Conservation (phyloP, 2,329 filamentous ascomycete genomes). For the Fusarium sublunatum region DNA sequence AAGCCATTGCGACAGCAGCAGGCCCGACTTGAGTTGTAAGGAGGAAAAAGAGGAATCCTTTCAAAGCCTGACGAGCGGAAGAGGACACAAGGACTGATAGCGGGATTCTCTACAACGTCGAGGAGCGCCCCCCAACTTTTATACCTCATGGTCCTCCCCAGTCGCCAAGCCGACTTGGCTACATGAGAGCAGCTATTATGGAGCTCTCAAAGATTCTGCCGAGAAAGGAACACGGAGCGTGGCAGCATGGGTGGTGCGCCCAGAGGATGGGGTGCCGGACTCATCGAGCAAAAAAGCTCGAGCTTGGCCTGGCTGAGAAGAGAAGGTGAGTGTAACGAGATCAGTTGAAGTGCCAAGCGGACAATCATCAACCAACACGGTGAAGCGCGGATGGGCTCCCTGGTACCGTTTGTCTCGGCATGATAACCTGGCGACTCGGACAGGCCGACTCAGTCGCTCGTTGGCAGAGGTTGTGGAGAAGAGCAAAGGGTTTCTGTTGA, state of each 20-base stretch:
- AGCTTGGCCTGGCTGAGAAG: constrained; percentile 36
- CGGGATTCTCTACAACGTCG: background rate
- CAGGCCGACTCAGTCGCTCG: constrained; percentile 25
- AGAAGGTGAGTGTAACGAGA: constrained; percentile 38
- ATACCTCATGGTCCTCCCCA: constrained; percentile 24
- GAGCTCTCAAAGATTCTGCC: constrained; percentile 17
- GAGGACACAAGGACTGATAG: constrained; percentile 9
- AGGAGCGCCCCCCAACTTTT: constrained; percentile 23
- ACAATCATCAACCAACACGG: constrained; percentile 26
- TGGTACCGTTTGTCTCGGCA: constrained; percentile 12
- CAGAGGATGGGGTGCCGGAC: constrained; percentile 27
- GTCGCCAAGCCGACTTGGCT: constrained; percentile 33
- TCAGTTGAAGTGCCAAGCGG: constrained; percentile 35
- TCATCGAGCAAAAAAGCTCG: constrained; percentile 13
- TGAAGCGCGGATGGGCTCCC: constrained; percentile 7
- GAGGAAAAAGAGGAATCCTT: constrained; percentile 8
- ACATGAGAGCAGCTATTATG: constrained; percentile 19
- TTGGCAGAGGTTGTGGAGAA: constrained; percentile 33
- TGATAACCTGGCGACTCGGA: constrained; percentile 30
- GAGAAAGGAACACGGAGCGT: constrained; percentile 8
- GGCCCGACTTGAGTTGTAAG: constrained; percentile 19
- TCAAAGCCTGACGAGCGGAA: constrained; percentile 3
- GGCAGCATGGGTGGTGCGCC: constrained; percentile 22
- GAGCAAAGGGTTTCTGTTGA: constrained; percentile 16
- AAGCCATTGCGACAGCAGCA: constrained; percentile 29